A percentile compares a stretch with the other conserved stretches of the same genome.
phyloP scores from a whole-genome alignment of 495 filamentous ascomycete genomes.

The Podospora conica region DNA sequence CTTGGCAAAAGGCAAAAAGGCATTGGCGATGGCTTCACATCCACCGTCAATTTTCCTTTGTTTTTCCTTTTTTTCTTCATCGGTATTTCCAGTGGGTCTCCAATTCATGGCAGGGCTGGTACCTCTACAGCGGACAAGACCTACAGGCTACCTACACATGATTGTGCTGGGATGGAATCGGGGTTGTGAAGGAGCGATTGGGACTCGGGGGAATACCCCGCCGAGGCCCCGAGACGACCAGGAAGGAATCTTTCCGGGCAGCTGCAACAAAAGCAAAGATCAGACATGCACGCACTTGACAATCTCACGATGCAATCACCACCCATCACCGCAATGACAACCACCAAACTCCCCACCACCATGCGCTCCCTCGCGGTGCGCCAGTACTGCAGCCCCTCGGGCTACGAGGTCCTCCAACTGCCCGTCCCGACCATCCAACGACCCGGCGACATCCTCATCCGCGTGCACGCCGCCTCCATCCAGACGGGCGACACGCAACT shows the following conservation, averaged over 20 bases:
- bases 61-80: neutral
- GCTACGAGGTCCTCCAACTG: conserved; percentile 39
- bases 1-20: neutral
- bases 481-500: conserved; percentile 48
- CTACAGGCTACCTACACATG: too few species aligned
- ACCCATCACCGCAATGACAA: neutral
- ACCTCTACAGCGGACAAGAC: too few species aligned
- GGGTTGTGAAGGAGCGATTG: too few species aligned
- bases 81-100: neutral
- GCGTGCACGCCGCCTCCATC: conserved; percentile 44
- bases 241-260: neutral
- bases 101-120: neutral
- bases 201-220: neutral
- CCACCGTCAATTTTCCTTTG: neutral
- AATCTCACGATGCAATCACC: neutral
- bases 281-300: neutral
- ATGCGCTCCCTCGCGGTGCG: conserved; percentile 46
- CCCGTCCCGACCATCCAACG: conserved; percentile 36
- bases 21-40: neutral
- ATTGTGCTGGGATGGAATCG: too few species aligned
- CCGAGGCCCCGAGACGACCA: neutral
- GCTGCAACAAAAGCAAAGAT: neutral
- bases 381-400: conserved; percentile 36
- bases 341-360: conserved; percentile 4
- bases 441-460: conserved; percentile 45